Evolutionary conservation across 2,329 filamentous ascomycete genomes (phyloP).

Genomic region (Xylariaceae sp.): DNA sequence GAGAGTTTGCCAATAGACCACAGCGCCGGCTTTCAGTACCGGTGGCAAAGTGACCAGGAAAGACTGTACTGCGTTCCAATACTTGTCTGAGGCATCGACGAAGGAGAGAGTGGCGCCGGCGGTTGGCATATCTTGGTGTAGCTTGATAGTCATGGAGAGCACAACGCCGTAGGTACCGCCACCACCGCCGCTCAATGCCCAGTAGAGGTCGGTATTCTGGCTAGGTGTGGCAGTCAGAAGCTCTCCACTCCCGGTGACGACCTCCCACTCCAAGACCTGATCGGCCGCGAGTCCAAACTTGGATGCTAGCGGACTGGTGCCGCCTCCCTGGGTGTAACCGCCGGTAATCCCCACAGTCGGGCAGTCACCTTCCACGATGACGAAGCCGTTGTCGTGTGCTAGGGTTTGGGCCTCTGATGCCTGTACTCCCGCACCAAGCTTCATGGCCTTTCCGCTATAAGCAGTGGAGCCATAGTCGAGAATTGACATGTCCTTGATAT

Average conservation of each 20-base stretch:
- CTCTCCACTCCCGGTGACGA: constrained; percentile 44
- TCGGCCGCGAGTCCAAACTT: constrained; percentile 53
- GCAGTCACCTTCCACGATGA: constrained; percentile 41
- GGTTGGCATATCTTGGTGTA: constrained; percentile 35
- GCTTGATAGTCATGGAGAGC: constrained; percentile 44
- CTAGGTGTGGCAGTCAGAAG: constrained; percentile 38
- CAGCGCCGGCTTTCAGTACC: constrained; percentile 5
- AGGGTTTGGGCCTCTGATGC: constrained; percentile 33
- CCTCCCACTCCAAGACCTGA: constrained; percentile 47
- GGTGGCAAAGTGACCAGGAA: constrained; percentile 4
- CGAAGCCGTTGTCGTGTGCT: constrained; percentile 29
- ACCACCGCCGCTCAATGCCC: constrained; percentile 55
- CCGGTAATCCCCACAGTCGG: constrained; percentile 50
- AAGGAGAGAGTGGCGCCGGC: constrained; percentile 29
- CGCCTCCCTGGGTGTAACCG: constrained; percentile 54
- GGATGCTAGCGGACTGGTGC: constrained; percentile 46
- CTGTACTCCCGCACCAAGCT: constrained; percentile 41
- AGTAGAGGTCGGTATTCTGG: constrained; percentile 51
- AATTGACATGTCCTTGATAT: constrained; percentile 33
- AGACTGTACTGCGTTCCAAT: constrained; percentile 2
- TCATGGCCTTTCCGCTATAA: constrained; percentile 42
- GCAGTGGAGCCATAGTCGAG: constrained; percentile 16
- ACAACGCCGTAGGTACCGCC: constrained; percentile 53
- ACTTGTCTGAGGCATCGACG: constrained; percentile 13
- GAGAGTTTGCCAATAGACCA: constrained; percentile 4